phyloP scores from a whole-genome alignment of 139 green algal species.

The Micractinium sp. region DNA sequence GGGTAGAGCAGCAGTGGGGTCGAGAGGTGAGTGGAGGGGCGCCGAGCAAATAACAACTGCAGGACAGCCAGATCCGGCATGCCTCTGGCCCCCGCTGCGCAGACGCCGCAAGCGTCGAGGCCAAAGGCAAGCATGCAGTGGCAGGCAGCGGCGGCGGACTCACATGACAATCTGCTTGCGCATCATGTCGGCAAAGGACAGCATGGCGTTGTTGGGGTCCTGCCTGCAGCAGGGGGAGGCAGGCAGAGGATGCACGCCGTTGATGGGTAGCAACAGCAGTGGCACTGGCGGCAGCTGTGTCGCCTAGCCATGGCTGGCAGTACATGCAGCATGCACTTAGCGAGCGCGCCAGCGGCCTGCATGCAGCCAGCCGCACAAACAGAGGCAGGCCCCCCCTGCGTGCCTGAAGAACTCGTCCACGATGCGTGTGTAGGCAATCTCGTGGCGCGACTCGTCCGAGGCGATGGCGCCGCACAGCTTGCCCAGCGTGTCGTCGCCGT shows the following conservation, averaged over 20 bases:
- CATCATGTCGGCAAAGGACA: conserved; percentile 99
- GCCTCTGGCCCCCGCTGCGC: too few relatives aligned
- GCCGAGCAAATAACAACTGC: too few relatives aligned
- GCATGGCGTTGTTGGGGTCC: conserved; percentile 89
- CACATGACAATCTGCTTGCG: conserved; percentile 98
- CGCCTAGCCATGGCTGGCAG: too few relatives aligned
- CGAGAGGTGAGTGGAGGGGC: too few relatives aligned
- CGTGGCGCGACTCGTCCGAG: conserved; percentile 95
- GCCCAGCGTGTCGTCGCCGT: conserved; percentile 88
- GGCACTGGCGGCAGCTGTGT: not conserved
- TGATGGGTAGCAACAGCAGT: not conserved
- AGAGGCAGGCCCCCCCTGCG: too few relatives aligned
- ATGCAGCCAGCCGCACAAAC: not conserved
- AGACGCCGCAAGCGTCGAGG: not conserved
- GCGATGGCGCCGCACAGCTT: conserved; percentile 94
- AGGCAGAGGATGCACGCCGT: not conserved
- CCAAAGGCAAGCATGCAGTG: not conserved
- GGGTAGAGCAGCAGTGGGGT: too few relatives aligned
- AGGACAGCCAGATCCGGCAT: too few relatives aligned
- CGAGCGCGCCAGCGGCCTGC: too few relatives aligned
- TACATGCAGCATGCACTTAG: too few relatives aligned
- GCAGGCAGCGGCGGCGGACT: conserved; percentile 42
- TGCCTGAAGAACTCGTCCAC: conserved; percentile 90
- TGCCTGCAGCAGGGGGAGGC: conserved; percentile 22
- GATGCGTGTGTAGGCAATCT: conserved; percentile 95